Evolutionary conservation across 352 stramenopile species (phyloP), one percentile per base, ranked within the genome.

Genomic region (Achlya hypogyna): DNA sequence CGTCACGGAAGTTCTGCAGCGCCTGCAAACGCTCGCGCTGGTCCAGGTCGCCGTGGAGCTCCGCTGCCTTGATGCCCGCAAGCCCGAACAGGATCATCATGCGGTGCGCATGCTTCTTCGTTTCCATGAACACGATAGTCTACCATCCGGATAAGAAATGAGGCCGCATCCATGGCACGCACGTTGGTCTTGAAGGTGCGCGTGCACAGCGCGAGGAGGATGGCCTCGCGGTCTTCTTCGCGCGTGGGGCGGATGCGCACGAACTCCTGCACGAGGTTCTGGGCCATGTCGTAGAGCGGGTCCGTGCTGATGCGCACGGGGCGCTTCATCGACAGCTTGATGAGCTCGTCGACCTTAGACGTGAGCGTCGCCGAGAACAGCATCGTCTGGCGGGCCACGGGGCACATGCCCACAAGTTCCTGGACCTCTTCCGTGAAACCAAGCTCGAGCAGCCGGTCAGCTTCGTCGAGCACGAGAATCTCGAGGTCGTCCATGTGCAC

Each of bases 111-210:
- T 94, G 84, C 23, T 83, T 75, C 78, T 99, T 99, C 6, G 93
- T 99, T 78, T 99, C 95, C 85, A 98, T 99, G 73, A 99, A 99
- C 23, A 99, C 92, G 74, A 99, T 99, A 62, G 91, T 96, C 23
- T 85, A 65, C 20, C 16, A 42, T 45, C n/a, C 38, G 38, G n/a
- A 45, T n/a, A 45, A 42, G n/a, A 45, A 45, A 45, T 45, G 12
- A 18, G n/a, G n/a, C 34, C 12, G 2, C 38, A n/a, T 45, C 38
- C 45, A 53, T 28, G 14, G n/a, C 9, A 53, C 35, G 25, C 65
- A 70, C 63, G 71, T 95, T 93, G 27, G 81, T 81, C 45, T 80
- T 93, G 78, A 99, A 99, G 23, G 95, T 98, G 62, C 96, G 87
- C 38, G 88, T 98, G 23, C 97, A 88, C 23, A 99, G 77, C 45